Percentiles rank a stretch among this genome's conserved stretches.
Evolutionary conservation across 805 yeast genomes (phyloP).

Genomic region (Schizosaccharomyces octosporus): DNA sequence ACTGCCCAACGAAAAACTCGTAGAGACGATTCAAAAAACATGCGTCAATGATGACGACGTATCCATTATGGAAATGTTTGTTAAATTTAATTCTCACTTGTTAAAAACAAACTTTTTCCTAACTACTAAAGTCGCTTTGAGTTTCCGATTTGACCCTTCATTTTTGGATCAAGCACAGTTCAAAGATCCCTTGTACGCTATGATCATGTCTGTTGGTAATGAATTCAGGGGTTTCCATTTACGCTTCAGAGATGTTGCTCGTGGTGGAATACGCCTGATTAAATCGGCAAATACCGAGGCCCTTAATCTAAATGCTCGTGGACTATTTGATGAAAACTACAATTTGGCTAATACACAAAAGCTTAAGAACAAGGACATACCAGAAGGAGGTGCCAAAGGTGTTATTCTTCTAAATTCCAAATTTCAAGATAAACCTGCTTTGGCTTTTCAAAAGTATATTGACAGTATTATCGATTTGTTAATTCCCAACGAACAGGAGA

Average conservation of each 20-base stretch:
- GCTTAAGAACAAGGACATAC: constrained; percentile 88
- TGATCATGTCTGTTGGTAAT: constrained; percentile 85
- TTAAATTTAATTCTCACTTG: constrained; percentile 61
- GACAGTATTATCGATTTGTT: constrained; percentile 74
- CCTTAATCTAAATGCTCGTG: constrained; percentile 60
- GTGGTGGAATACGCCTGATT: constrained; percentile 95
- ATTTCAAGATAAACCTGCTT: constrained; percentile 55
- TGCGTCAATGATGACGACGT: constrained; percentile 60
- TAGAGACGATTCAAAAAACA: constrained; percentile 35
- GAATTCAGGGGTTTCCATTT: constrained; percentile 95
- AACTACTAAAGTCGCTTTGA: constrained; percentile 81
- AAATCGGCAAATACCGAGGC: constrained; percentile 67
- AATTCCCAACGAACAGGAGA: constrained; percentile 41
- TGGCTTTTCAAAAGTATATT: constrained; percentile 76
- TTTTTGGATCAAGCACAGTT: constrained; percentile 70
- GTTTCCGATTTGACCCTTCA: constrained; percentile 70
- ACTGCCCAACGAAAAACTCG: constrained; percentile 50
- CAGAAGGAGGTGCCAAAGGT: constrained; percentile 98
- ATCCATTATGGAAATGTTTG: constrained; percentile 57
- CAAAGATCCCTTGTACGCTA: constrained; percentile 80
- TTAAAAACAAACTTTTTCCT: constrained; percentile 84
- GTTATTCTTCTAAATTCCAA: constrained; percentile 54
- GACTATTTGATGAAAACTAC: constrained; percentile 86
- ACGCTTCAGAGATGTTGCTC: constrained; percentile 85
- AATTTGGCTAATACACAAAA: constrained; percentile 91